Percentiles rank a stretch among this genome's conserved stretches.
phyloP scores from a whole-genome alignment of 1,284 basidiomycete species.

The Phenoliferia sp. region DNA sequence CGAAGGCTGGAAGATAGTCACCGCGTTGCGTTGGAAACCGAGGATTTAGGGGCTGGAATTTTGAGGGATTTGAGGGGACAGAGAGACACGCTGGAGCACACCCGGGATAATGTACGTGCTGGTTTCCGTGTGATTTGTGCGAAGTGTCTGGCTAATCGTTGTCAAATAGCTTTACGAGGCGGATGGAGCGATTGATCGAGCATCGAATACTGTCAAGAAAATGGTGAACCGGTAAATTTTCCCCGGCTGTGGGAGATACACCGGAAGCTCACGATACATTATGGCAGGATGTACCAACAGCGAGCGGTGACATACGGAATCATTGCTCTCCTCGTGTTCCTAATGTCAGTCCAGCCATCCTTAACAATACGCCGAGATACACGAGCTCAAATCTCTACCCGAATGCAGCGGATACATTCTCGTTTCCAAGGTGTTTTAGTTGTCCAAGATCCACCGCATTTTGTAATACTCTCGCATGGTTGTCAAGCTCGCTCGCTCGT shows the following conservation, averaged over 20 bases:
- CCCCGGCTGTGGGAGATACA: neutral
- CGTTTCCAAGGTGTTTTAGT: too few species aligned
- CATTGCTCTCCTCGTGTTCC: slow-evolving; percentile 35
- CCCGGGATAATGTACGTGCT: slow-evolving; percentile 80
- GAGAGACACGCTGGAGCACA: slow-evolving; percentile 91
- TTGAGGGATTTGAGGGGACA: slow-evolving; percentile 78
- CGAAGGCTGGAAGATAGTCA: slow-evolving; percentile 83
- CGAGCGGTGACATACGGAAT: slow-evolving; percentile 37
- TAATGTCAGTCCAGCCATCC: slow-evolving; percentile 26
- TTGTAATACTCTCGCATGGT: too few species aligned
- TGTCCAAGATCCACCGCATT: too few species aligned
- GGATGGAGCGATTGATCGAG: slow-evolving; percentile 54
- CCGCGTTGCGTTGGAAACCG: slow-evolving; percentile 89
- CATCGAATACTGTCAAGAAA: slow-evolving; percentile 54
- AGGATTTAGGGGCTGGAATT: slow-evolving; percentile 91
- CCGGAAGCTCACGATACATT: slow-evolving; percentile 1
- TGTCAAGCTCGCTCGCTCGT: too few species aligned
- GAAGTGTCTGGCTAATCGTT: neutral
- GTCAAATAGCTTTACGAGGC: slow-evolving; percentile 49
- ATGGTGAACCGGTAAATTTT: slow-evolving; percentile 52
- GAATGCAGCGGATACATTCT: too few species aligned
- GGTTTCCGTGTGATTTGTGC: slow-evolving; percentile 30
- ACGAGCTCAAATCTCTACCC: neutral
- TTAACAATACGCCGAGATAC: neutral
- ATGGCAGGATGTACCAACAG: slow-evolving; percentile 38